phyloP scores from a whole-genome alignment of 495 filamentous ascomycete genomes.

The Xylaria cubensis region DNA sequence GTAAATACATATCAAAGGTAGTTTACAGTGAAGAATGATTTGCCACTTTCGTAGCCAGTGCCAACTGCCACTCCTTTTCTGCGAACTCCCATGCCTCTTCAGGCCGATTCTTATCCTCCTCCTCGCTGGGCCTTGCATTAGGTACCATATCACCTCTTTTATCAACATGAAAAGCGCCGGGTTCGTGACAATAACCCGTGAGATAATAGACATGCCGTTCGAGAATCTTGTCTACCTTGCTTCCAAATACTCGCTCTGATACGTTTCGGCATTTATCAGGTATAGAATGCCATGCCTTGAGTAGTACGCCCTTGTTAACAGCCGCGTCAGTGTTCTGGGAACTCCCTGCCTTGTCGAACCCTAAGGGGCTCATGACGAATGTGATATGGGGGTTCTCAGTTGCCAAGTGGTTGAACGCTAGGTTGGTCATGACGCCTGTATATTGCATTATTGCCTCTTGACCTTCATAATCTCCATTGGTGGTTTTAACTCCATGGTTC shows the following conservation, averaged over 20 bases:
- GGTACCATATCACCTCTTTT: background rate
- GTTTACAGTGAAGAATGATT: too few relatives aligned
- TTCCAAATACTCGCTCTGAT: background rate
- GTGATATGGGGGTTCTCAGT: background rate
- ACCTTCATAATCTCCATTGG: too few relatives aligned
- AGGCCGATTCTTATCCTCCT: background rate
- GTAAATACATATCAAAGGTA: background rate
- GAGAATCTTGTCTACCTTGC: background rate
- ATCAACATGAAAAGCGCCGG: background rate
- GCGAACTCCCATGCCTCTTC: background rate
- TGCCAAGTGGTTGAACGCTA: conserved; percentile 1
- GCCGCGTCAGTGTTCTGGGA: background rate
- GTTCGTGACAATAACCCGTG: background rate
- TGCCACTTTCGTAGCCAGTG: background rate
- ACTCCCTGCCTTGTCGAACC: background rate
- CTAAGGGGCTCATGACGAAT: background rate
- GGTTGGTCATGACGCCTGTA: background rate
- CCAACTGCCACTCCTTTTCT: background rate
- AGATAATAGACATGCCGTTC: conserved; percentile 8
- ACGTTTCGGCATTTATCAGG: background rate
- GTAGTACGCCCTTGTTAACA: background rate
- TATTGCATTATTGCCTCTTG: too few relatives aligned
- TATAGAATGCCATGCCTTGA: background rate
- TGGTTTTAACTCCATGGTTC: background rate
- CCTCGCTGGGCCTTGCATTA: background rate